phyloP scores from a whole-genome alignment of 2,329 filamentous ascomycete genomes.

The Plectosphaerella plurivora region DNA sequence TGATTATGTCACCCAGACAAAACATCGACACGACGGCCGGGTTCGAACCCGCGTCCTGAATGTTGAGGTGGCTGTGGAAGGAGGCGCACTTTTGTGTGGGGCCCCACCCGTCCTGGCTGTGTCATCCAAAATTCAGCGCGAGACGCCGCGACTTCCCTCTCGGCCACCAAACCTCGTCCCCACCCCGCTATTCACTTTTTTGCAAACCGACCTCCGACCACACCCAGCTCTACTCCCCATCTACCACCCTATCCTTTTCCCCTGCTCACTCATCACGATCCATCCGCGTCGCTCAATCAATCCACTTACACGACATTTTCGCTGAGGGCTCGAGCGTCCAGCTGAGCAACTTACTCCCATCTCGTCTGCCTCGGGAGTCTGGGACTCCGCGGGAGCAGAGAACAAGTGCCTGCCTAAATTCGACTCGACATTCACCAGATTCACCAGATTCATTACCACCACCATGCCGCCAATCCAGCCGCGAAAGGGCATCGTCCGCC shows the following conservation, averaged over 20 bases:
- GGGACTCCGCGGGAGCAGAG: no score
- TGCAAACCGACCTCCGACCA: background rate
- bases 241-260: background rate
- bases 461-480: background rate
- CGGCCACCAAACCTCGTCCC: conserved; percentile 1
- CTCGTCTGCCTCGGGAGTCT: no score
- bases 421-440: no score
- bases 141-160: background rate
- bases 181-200: conserved; percentile 1
- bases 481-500: no score
- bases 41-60: background rate
- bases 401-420: no score
- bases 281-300: background rate
- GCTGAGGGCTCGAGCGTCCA: no score
- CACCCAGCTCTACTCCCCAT: background rate
- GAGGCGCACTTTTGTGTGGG: no score
- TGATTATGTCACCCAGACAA: no score
- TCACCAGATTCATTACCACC: background rate
- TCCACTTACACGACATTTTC: background rate
- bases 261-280: background rate
- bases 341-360: no score
- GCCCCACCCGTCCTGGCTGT: conserved; percentile 5
- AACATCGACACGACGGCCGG: background rate
- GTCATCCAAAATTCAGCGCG: background rate
- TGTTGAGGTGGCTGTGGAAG: no score